Conservation (phyloP, 2,329 filamentous ascomycete genomes). For the Aspergillus felis region DNA sequence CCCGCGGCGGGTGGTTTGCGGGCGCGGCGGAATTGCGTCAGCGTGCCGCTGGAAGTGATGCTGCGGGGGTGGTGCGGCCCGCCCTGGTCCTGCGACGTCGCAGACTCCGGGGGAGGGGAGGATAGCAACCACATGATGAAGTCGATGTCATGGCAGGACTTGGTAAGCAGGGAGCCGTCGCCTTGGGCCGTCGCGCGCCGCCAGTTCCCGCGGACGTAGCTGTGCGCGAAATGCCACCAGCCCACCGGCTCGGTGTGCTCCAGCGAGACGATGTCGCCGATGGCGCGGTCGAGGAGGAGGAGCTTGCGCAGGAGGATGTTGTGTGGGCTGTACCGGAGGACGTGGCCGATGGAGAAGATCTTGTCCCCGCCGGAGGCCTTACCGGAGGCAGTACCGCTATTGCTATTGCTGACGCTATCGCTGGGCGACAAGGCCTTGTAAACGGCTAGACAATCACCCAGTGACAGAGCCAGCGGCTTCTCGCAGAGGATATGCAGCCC, state of each 20-base stretch:
- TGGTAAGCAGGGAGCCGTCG: constrained; percentile 77
- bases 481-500: constrained; percentile 87
- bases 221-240: constrained; percentile 93
- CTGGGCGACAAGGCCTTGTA: constrained; percentile 39
- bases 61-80: constrained; percentile 61
- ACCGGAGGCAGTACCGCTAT: neutral
- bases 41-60: constrained; percentile 70
- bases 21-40: constrained; percentile 72
- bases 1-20: constrained; percentile 75
- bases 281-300: constrained; percentile 66
- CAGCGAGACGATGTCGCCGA: constrained; percentile 81
- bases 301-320: constrained; percentile 80
- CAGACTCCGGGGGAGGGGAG: constrained; percentile 15
- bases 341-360: constrained; percentile 89
- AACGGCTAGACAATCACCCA: constrained; percentile 74
- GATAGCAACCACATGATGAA: constrained; percentile 84
- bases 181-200: constrained; percentile 70
- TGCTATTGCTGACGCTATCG: too few species aligned
- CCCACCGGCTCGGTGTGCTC: constrained; percentile 94
- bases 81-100: too few species aligned
- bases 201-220: constrained; percentile 92
- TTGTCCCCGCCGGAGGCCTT: constrained; percentile 16
- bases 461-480: constrained; percentile 80
- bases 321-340: constrained; percentile 87
- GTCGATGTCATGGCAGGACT: constrained; percentile 95